Percentiles rank a stretch among this genome's conserved stretches.
phyloP scores from a whole-genome alignment of 805 yeast species.

The Lipomyces chichibuensis region DNA sequence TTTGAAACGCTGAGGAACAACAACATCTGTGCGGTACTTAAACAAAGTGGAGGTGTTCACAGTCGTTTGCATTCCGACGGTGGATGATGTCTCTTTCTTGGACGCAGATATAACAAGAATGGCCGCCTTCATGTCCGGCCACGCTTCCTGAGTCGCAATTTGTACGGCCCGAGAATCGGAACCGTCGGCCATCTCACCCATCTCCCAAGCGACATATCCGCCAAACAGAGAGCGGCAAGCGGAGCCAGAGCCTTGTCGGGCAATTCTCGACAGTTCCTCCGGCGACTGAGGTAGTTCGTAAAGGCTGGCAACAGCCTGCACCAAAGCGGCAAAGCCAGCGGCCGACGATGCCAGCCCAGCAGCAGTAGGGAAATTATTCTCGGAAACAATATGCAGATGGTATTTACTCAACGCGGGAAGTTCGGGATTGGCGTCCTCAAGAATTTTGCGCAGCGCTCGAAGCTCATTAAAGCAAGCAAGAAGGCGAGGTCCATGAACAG shows the following conservation, averaged over 20 bases:
- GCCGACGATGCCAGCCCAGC: conserved; percentile 98
- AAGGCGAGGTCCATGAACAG: conserved; percentile 57
- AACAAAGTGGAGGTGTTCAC: conserved; percentile 88
- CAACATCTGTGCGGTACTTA: conserved; percentile 70
- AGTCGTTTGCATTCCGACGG: conserved; percentile 95
- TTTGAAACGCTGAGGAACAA: conserved; percentile 83
- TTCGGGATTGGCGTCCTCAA: conserved; percentile 59
- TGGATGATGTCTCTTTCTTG: conserved; percentile 92
- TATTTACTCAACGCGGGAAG: conserved; percentile 62
- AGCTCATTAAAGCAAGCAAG: conserved; percentile 73
- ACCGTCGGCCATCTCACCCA: conserved; percentile 81
- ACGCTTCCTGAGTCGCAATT: conserved; percentile 78
- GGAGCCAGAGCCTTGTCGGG: conserved; percentile 97
- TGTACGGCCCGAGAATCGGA: conserved; percentile 92
- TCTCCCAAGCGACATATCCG: conserved; percentile 99
- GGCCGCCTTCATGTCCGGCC: conserved; percentile 93
- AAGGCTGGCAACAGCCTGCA: conserved; percentile 81
- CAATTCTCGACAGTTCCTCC: conserved; percentile 87
- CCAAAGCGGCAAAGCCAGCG: conserved; percentile 97
- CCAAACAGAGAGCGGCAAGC: conserved; percentile 97
- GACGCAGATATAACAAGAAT: conserved; percentile 90
- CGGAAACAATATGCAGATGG: conserved; percentile 80
- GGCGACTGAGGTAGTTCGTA: conserved; percentile 82
- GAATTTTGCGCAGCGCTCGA: conserved; percentile 62
- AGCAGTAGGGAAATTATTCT: conserved; percentile 98